A percentile compares a stretch with the other conserved stretches of the same genome.
phyloP scores from a whole-genome alignment of 2,329 filamentous ascomycete species.

The Thielaviopsis musarum region DNA sequence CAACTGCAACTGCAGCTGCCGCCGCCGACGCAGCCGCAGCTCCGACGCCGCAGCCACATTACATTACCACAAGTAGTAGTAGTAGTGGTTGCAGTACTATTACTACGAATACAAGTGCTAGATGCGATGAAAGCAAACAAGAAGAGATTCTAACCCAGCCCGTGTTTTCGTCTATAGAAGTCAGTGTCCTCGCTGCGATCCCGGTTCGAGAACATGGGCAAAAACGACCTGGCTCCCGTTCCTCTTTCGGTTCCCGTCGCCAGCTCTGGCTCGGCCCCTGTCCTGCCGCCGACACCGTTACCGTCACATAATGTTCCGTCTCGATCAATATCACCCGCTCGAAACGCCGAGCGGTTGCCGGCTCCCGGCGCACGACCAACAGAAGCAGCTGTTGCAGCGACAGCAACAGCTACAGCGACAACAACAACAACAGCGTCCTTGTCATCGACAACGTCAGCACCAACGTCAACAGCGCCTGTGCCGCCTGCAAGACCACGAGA shows the following conservation, averaged over 20 bases:
- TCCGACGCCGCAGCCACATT: not conserved
- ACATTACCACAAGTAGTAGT: no score
- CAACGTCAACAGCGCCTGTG: not conserved
- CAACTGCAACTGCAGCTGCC: not conserved
- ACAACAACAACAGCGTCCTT: not conserved
- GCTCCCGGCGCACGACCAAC: slow-evolving; percentile 19
- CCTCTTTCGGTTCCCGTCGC: slow-evolving; percentile 21
- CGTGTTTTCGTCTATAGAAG: slow-evolving; percentile 31
- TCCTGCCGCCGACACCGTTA: not conserved
- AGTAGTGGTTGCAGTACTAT: not conserved
- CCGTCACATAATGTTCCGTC: slow-evolving; percentile 14
- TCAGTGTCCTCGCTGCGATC: slow-evolving; percentile 68
- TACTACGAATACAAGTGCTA: not conserved
- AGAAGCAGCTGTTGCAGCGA: not conserved
- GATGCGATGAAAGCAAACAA: not conserved
- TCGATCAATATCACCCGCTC: slow-evolving; percentile 21
- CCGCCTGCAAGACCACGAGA: slow-evolving; percentile 16
- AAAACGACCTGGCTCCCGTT: slow-evolving; percentile 21
- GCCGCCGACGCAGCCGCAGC: not conserved
- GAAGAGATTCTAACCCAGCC: slow-evolving; percentile 32
- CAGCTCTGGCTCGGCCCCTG: slow-evolving; percentile 15
- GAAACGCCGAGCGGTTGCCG: slow-evolving; percentile 27
- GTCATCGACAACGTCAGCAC: not conserved
- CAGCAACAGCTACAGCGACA: not conserved
- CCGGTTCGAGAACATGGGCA: slow-evolving; percentile 64